Evolutionary conservation across 306 rosid genomes (phyloP), one percentile per base, ranked within the genome.

Genomic region (Dryas alaskensis): DNA sequence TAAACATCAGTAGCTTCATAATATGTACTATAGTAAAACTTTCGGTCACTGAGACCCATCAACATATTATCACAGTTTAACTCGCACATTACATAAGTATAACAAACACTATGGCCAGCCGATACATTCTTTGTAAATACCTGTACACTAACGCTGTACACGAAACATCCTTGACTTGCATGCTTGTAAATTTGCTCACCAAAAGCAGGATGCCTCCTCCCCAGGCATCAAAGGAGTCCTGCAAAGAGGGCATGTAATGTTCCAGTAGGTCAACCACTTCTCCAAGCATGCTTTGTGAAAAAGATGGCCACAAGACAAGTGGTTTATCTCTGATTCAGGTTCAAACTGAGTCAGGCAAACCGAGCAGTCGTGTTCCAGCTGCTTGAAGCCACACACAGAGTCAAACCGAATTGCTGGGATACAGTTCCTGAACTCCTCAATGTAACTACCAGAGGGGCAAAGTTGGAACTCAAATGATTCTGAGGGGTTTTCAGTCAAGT

Each of bases 161-260:
- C 76, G 77, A 79, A 73, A 62, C 73, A 50, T 74, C 73, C 76
- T 63, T 65, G 76, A 74, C 52, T 76, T 52, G 53, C 83, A 65
- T 59, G 69, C 63, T 73, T 72, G 65, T 61, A 73, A 57, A 70
- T 61, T 37, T 31, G 22, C 73, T 92, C 62, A 86, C 90, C 89
- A 86, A 72, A 84, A 66, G 84, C 90, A 80, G 48, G 77, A 61
- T n/a, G 87, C 46, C 43, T 84, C 89, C 71, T 86, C 94, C 82
- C 86, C 91, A 17, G 89, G 86, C 87, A 89, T 73, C 61, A 94
- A 81, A 19, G 95, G 91, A 73, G 88, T 86, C 87, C 96, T 88
- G 79, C 97, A 94, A 84, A 88, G 96, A 46, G 98, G 98, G 75
- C 98, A 94, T 47, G 98, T 94, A 44, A 89, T 70, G 90, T 92